These are phyloP conservation scores for Aspergillus novofumigatus DNA, from an alignment of 2,329 filamentous ascomycete species.

Conservation along the genomic window DNA sequence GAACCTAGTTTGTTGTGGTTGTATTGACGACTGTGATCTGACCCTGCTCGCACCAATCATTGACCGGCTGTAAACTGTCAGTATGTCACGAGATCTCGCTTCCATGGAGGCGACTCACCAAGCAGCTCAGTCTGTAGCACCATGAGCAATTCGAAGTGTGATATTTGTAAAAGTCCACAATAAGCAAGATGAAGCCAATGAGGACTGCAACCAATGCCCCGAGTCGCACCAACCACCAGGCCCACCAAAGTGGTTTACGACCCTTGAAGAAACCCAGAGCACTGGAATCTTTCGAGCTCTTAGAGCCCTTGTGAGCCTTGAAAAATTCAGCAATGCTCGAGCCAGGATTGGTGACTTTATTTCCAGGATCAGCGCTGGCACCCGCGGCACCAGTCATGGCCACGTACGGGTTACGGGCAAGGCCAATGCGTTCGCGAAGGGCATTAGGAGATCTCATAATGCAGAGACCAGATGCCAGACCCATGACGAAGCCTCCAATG, in stretches of 20 bases:
- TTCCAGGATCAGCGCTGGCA: constrained; percentile 25
- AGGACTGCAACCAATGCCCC: constrained; percentile 75
- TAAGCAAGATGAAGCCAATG: constrained; percentile 76
- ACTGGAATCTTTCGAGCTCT: constrained; percentile 9
- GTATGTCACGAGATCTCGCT: constrained; percentile 1
- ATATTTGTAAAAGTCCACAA: constrained; percentile 87
- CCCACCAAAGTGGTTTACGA: constrained; percentile 92
- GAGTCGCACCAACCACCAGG: constrained; percentile 85
- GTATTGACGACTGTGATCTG: constrained; percentile 16
- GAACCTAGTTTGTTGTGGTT: constrained; percentile 1
- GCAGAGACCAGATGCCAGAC: constrained; percentile 78
- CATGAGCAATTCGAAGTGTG: constrained; percentile 68
- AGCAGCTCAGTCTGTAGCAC: constrained; percentile 93
- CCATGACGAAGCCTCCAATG: constrained; percentile 93
- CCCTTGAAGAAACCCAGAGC: constrained; percentile 77
- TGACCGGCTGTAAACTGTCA: constrained; percentile 35
- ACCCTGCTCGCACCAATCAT: constrained; percentile 42
- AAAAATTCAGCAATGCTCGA: constrained; percentile 53
- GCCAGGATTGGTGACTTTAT: constrained; percentile 52
- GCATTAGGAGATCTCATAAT: constrained; percentile 83
- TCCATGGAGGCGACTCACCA: constrained; percentile 59
- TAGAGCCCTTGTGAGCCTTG: constrained; percentile 55
- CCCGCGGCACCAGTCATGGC: constrained; percentile 55
- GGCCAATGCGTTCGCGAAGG: constrained; percentile 68
- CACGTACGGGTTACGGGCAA: constrained; percentile 65